These are phyloP conservation scores for Moelleriella libera DNA, from an alignment of 2,329 filamentous ascomycete genomes.

Conservation along the genomic window DNA sequence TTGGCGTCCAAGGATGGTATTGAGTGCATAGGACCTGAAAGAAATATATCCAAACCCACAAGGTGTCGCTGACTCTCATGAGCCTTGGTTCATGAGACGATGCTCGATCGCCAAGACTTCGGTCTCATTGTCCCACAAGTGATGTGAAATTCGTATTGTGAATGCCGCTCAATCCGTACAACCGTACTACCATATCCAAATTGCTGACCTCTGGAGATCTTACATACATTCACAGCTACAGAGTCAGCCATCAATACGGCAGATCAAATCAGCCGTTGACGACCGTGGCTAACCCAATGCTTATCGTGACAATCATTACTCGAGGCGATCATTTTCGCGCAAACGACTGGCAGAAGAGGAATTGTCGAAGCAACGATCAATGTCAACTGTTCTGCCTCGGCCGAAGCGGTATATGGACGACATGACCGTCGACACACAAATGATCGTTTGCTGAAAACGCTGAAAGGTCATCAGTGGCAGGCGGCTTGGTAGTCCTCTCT, in stretches of 20 bases:
- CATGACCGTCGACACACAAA: constrained; percentile 37
- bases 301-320: too few relatives aligned
- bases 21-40: constrained; percentile 44
- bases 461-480: constrained; percentile 8
- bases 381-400: constrained; percentile 1
- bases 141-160: not conserved
- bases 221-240: too few relatives aligned
- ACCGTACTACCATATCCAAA: not conserved
- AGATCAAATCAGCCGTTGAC: too few relatives aligned
- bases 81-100: constrained; percentile 43
- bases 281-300: too few relatives aligned
- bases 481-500: constrained; percentile 21
- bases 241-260: too few relatives aligned
- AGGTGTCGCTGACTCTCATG: constrained; percentile 84
- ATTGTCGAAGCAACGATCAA: not conserved
- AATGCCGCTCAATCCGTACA: not conserved
- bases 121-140: not conserved
- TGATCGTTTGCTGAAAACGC: constrained; percentile 23
- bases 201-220: too few relatives aligned
- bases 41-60: constrained; percentile 42
- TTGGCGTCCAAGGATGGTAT: constrained; percentile 42
- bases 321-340: too few relatives aligned
- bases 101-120: constrained; percentile 72
- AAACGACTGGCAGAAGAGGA: not conserved
- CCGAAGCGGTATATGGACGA: constrained; percentile 16